Evolutionary conservation across 2,329 filamentous ascomycete genomes (phyloP), one percentile per base, ranked within the genome.

Genomic region (Fusarium longipes): DNA sequence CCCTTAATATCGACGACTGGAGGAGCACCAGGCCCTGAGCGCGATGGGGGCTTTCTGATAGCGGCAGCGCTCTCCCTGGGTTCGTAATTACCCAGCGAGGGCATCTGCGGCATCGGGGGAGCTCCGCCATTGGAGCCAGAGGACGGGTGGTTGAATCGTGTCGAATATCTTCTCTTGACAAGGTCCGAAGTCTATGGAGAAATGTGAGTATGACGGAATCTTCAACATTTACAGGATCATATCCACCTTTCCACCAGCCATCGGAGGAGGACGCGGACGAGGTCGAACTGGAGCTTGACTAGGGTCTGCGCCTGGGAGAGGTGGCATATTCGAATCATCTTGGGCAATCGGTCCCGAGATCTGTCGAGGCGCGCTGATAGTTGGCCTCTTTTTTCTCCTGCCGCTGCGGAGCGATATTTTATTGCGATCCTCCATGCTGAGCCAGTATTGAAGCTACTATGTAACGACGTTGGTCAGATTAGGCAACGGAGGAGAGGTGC

Each of bases 101-200:
- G 89, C 53, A 92, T 74, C 14, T 86, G 79, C 1, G 96, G 95
- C 67, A 97, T 84, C 3, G 92, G 87, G 18, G 93, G 87, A n/a
- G 87, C 87, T 56, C 86, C 88, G 70, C 85, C 82, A 72, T 90
- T 87, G 75, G 89, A 91, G 72, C 92, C 89, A 61, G 87, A 82
- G 2, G 91, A 91, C 1, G 90, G 79, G 68, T 92, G 89, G 73
- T 93, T 95, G 78, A 97, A 97, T 63, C 95, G 90, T 39, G 94
- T 94, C 36, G 96, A 98, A 80, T 98, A 99, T 72, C 96, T 86
- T 72, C 93, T 87, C 82, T 98, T 98, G 60, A 99, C 94, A 53
- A 98, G 84, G 77, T 99, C 95, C 24, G 87, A 87, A 2, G 88
- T 90, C 87, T 89, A 77, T 6, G 39, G 24, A 49, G 25, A 72